These are phyloP conservation scores for Pseudocercospora fijiensis DNA, from an alignment of 2,329 filamentous ascomycete genomes.

Conservation along the genomic window DNA sequence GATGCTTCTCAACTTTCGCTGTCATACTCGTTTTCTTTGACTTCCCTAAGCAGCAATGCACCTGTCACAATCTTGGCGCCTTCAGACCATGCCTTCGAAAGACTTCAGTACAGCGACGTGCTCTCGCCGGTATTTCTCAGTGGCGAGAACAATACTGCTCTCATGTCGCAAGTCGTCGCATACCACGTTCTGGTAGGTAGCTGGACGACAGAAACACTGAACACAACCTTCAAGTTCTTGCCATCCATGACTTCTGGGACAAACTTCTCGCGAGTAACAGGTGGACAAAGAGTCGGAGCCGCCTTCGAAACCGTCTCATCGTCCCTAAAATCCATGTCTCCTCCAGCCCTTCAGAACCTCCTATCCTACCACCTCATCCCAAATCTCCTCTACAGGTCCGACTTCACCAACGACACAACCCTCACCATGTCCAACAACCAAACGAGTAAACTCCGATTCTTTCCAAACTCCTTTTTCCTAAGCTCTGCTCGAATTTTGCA, in stretches of 20 bases:
- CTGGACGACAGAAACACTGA: conserved; percentile 20
- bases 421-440: conserved; percentile 33
- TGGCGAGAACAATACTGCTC: conserved; percentile 18
- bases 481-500: conserved; percentile 55
- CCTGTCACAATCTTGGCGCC: conserved; percentile 44
- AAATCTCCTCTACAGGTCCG: conserved; percentile 35
- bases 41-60: background rate
- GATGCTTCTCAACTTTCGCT: background rate
- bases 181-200: conserved; percentile 21
- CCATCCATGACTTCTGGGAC: conserved; percentile 47
- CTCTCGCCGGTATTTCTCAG: conserved; percentile 14
- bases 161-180: conserved; percentile 17
- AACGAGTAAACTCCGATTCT: conserved; percentile 47
- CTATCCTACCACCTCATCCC: conserved; percentile 41
- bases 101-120: conserved; percentile 30
- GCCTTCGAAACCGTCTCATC: conserved; percentile 39
- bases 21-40: background rate
- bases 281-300: conserved; percentile 52
- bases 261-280: conserved; percentile 51
- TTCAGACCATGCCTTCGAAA: conserved; percentile 40
- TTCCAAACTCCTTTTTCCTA: conserved; percentile 47
- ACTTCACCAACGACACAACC: conserved; percentile 33
- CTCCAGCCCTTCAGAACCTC: conserved; percentile 33
- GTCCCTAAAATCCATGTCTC: conserved; percentile 35
- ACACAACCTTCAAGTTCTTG: conserved; percentile 41